Evolutionary conservation across 768 basidiomycete species (phyloP), one percentile per base, ranked within the genome.

Genomic region (Albatrellus ellisii): DNA sequence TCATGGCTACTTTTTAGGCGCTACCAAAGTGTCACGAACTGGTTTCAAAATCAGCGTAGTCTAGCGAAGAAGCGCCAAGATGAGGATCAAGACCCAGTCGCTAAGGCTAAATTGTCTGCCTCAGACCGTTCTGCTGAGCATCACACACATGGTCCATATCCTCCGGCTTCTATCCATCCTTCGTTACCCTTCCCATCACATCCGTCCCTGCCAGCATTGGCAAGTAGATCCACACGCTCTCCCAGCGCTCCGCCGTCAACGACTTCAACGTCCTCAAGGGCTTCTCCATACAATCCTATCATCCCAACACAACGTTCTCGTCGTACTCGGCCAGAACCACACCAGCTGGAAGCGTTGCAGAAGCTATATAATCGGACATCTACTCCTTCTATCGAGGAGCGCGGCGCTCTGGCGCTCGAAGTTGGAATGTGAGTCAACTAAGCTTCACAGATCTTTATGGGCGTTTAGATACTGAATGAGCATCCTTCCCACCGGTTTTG

Each of bases 21-120:
- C 48, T 71, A 79, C 61, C 76, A 83, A 60, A 81, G 75, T 43
- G 76, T 87, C 44, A 84, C 78, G 1, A 85, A 87, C 55, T 86
- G 84, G 85, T 87, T 87, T 58, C 83, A 86, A 66, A 84, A 85
- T 53, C 82, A 87, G 54, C 80, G 81, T 52, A 83, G 75, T 57
- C 69, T 78, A 49, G 74, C 79, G 25, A 80, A 79, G 65, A 81
- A 80, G 62, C 71, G 69, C 51, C 72, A 67, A 50, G 77, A 81
- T 47, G 77, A 79, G 38, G 69, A 73, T 22, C 63, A 66, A 26
- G 56, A 52, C 18, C 36, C 51, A 37, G 55, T 61, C 31, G 53
- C 54, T 33, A 53, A 60, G 45, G 41, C 38, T 45, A 34, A 40
- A 39, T 8, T 46, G 33, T 32, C 45, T 28, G 32, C 39, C 36